Evolutionary conservation across 352 stramenopile genomes (phyloP), one percentile per base, ranked within the genome.

Genomic region (Phytophthora fragariae): DNA sequence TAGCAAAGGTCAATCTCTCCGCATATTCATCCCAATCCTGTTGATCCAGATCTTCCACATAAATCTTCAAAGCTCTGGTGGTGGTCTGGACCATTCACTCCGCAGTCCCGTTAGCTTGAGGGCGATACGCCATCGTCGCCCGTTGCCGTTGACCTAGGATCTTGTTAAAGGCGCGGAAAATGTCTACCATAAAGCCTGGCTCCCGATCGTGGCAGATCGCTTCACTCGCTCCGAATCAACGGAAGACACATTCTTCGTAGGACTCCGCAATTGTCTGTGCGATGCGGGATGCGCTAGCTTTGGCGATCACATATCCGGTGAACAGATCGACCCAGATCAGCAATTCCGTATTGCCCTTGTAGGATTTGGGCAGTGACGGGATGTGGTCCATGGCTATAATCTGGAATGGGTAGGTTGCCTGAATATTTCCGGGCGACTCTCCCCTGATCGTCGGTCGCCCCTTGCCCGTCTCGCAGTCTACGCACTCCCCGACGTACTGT

Each of bases 401-500:
- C 17, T 50, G 27, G 3, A 31, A 31, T 31, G 27, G 27, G 27
- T 49, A 50, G 2, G 5, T 50, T 3, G 44, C 44, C 5, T 50
- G 44, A 14, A 50, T 50, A 11, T 50, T 50, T 10, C 44, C 17
- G 5, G 44, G 44, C 2, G 44, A 50, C 7, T 50, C 44, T 5
- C 15, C 17, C 44, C 44, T 10, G 44, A 50, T 50, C 17, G 44
- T 50, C 1, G 17, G 44, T 24, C 44, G 44, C 8, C 44, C 44
- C 4, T 50, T 50, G 0, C 44, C 44, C 5, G 44, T 50, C 17
- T 50, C 63, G 49, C 64, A 75, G 39, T 75, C 61, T 5, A 54
- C 41, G 17, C 57, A 56, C 55, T 46, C 41, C 17, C 57, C 41
- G 0, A 64, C 55, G 6, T 60, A 65, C 6, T 17, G 9, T 11